These are phyloP conservation scores for Pleurotus sapidus DNA, from an alignment of 768 basidiomycete genomes.

Conservation along the genomic window DNA sequence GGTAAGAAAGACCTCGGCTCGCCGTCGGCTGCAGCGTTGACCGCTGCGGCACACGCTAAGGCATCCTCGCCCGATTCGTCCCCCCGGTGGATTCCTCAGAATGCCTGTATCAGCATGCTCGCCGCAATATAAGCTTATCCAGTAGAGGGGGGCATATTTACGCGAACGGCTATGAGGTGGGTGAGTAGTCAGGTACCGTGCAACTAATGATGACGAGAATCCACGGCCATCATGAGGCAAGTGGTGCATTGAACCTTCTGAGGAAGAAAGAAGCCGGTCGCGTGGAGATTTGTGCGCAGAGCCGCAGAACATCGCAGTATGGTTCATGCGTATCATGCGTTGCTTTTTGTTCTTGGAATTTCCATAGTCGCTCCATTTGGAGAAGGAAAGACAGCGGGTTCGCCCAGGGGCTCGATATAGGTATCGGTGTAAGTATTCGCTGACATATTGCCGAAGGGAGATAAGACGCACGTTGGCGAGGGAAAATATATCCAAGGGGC, in stretches of 20 bases:
- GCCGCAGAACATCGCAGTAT: not conserved
- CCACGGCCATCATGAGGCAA: not conserved
- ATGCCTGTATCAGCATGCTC: too few relatives aligned
- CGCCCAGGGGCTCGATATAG: not conserved
- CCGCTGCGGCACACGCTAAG: too few relatives aligned
- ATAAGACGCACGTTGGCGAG: not conserved
- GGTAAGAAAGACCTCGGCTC: too few relatives aligned
- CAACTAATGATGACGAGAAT: not conserved
- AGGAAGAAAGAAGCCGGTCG: not conserved
- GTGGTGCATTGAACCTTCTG: not conserved
- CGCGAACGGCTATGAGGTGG: not conserved
- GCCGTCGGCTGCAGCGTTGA: too few relatives aligned
- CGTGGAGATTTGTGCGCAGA: not conserved
- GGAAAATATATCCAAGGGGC: not conserved
- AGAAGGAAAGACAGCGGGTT: not conserved
- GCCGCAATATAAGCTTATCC: not conserved
- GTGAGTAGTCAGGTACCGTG: not conserved
- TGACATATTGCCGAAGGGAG: not conserved
- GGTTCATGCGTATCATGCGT: not conserved
- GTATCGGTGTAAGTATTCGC: not conserved
- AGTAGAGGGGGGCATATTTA: not conserved
- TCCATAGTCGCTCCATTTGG: not conserved
- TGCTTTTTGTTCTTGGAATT: not conserved
- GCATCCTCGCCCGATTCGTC: too few relatives aligned
- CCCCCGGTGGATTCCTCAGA: too few relatives aligned